Percentiles rank a stretch among this genome's conserved stretches.
Conservation (phyloP, 768 basidiomycete species). For the Tephrocybe sp. region DNA sequence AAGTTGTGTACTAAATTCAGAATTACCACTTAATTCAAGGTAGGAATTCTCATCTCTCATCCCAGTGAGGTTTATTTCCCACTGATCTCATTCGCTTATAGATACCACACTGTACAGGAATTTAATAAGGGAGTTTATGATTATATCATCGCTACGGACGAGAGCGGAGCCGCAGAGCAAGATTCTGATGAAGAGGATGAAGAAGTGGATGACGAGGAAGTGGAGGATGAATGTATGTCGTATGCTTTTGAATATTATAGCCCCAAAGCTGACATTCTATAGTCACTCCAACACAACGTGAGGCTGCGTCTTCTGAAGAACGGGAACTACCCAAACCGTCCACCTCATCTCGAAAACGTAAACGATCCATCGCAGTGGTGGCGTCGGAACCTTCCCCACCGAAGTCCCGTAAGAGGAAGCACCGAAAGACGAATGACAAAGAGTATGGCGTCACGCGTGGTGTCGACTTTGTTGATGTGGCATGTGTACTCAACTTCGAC, state of each 20-base stretch:
- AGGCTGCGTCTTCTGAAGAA: constrained; percentile 25
- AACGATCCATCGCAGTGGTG: constrained; percentile 41
- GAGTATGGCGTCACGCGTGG: constrained; percentile 96
- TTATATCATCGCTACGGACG: constrained; percentile 98
- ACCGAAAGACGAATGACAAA: constrained; percentile 52
- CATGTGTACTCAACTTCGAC: constrained; percentile 98
- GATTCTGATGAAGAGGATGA: constrained; percentile 52
- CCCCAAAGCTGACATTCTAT: constrained; percentile 1
- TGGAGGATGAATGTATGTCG: constrained; percentile 34
- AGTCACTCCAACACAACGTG: constrained; percentile 61
- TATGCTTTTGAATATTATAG: not conserved
- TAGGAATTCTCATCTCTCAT: constrained; percentile 19
- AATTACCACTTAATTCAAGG: constrained; percentile 94
- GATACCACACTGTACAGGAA: constrained; percentile 96
- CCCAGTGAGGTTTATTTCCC: not conserved
- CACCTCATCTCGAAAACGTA: constrained; percentile 50
- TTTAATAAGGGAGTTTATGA: constrained; percentile 99
- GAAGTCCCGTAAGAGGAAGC: constrained; percentile 55
- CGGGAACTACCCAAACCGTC: constrained; percentile 21
- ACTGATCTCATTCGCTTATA: too few relatives aligned
- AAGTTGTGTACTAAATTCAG: constrained; percentile 93
- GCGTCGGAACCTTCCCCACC: constrained; percentile 26
- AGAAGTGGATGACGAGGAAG: constrained; percentile 36
- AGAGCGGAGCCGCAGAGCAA: constrained; percentile 53
- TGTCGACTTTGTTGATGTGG: constrained; percentile 94